Conservation (phyloP, 768 basidiomycete genomes). For the Kwoniella newhampshirensis region DNA sequence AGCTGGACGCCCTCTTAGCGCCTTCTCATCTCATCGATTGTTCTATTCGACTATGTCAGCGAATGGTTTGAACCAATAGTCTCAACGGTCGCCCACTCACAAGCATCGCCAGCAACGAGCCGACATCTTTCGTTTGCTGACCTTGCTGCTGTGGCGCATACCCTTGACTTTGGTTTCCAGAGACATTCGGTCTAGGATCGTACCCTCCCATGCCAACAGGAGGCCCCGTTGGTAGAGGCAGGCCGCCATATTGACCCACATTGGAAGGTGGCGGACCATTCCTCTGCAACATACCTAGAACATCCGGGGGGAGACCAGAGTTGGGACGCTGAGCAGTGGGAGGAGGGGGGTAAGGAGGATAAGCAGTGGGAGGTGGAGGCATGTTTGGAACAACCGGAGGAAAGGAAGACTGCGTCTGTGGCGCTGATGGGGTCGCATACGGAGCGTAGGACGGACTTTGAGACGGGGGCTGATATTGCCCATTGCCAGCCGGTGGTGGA, state of each 20-base stretch:
- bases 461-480: background rate
- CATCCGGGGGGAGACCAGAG: background rate
- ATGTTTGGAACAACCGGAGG: constrained; percentile 1
- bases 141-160: background rate
- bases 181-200: too few relatives aligned
- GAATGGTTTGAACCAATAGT: background rate
- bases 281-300: too few relatives aligned
- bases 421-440: constrained; percentile 2
- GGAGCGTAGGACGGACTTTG: constrained; percentile 1
- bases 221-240: constrained; percentile 1
- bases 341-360: constrained; percentile 8
- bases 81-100: constrained; percentile 13
- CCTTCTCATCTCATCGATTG: constrained; percentile 4
- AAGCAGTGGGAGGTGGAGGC: background rate
- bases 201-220: background rate
- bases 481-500: background rate
- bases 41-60: background rate
- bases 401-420: background rate
- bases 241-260: constrained; percentile 9
- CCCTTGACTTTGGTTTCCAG: background rate
- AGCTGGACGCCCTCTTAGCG: too few relatives aligned
- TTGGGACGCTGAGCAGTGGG: background rate
- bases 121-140: constrained; percentile 18
- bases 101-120: constrained; percentile 20
- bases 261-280: constrained; percentile 1